Evolutionary conservation across 2,329 filamentous ascomycete genomes (phyloP).

Genomic region (Golovinomyces cichoracearum): DNA sequence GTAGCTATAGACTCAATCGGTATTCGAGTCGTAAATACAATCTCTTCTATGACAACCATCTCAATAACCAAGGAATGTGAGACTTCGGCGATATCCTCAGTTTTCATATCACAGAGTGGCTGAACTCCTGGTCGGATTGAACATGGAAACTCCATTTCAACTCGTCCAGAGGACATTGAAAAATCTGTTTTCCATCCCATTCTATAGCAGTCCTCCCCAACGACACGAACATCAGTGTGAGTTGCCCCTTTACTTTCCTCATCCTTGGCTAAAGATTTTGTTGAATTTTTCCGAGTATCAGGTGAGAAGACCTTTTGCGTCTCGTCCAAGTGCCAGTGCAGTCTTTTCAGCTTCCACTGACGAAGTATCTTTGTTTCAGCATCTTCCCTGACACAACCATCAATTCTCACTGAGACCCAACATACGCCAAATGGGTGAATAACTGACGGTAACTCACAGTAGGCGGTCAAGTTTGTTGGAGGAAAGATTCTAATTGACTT

Average conservation of each 20-base stretch:
- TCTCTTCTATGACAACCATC: constrained; percentile 83
- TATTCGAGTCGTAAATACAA: constrained; percentile 36
- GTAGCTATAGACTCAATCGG: constrained; percentile 51
- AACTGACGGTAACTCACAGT: constrained; percentile 55
- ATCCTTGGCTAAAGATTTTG: constrained; percentile 21
- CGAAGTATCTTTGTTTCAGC: constrained; percentile 43
- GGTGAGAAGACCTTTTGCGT: constrained; percentile 52
- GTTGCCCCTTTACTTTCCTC: constrained; percentile 35
- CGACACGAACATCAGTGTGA: constrained; percentile 48
- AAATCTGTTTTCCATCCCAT: constrained; percentile 65
- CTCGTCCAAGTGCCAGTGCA: constrained; percentile 86
- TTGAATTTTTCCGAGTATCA: constrained; percentile 51
- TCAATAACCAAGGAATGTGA: constrained; percentile 72
- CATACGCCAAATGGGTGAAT: constrained; percentile 71
- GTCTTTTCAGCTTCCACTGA: constrained; percentile 68
- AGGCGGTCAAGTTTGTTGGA: constrained; percentile 75
- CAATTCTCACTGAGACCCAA: constrained; percentile 52
- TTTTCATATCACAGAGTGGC: constrained; percentile 54
- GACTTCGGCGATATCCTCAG: constrained; percentile 48
- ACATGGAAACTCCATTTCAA: constrained; percentile 57
- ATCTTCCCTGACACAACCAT: constrained; percentile 55
- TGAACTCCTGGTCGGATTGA: constrained; percentile 29
- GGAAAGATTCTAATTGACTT: constrained; percentile 86
- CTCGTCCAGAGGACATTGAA: constrained; percentile 38
- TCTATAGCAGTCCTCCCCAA: constrained; percentile 62